Conservation (phyloP, 495 filamentous ascomycete genomes). For the Amphirosellinia nigrospora region DNA sequence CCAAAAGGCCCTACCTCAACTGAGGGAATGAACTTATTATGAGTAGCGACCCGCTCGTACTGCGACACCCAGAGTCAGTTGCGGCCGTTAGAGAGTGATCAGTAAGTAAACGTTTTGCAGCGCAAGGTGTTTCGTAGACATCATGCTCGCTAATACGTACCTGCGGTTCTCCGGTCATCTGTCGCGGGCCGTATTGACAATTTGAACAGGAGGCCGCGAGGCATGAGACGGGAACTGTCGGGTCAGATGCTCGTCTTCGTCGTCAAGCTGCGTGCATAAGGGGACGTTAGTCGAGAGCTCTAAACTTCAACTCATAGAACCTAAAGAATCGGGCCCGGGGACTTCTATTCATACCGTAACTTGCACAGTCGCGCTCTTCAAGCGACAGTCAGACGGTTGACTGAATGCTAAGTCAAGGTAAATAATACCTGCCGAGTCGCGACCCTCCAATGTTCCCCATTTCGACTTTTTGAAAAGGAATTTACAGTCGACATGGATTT, state of each 20-base stretch:
- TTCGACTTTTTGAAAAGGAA: conserved; percentile 42
- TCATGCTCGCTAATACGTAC: neutral
- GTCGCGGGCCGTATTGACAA: conserved; percentile 27
- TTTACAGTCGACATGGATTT: conserved; percentile 37
- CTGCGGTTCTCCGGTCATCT: conserved; percentile 21
- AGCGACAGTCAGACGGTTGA: conserved; percentile 38
- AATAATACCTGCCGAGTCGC: conserved; percentile 40
- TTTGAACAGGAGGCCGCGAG: conserved; percentile 28
- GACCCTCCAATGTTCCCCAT: conserved; percentile 39
- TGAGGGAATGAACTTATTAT: conserved; percentile 16
- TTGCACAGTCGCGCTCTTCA: conserved; percentile 37
- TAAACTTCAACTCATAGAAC: too few relatives aligned
- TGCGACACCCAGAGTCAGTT: neutral
- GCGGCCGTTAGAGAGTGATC: neutral
- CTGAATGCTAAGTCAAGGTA: conserved; percentile 42
- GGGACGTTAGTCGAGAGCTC: too few relatives aligned
- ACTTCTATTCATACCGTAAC: conserved; percentile 23
- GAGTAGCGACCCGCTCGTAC: conserved; percentile 15
- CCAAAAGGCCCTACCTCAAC: conserved; percentile 19
- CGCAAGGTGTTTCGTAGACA: too few relatives aligned
- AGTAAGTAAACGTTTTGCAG: neutral
- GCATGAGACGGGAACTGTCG: neutral
- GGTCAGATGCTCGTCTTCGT: conserved; percentile 30
- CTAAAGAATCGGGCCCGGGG: too few relatives aligned
- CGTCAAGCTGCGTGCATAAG: conserved; percentile 28